phyloP scores from a whole-genome alignment of 2,329 filamentous ascomycete genomes.

The Pleomassaria siparia region DNA sequence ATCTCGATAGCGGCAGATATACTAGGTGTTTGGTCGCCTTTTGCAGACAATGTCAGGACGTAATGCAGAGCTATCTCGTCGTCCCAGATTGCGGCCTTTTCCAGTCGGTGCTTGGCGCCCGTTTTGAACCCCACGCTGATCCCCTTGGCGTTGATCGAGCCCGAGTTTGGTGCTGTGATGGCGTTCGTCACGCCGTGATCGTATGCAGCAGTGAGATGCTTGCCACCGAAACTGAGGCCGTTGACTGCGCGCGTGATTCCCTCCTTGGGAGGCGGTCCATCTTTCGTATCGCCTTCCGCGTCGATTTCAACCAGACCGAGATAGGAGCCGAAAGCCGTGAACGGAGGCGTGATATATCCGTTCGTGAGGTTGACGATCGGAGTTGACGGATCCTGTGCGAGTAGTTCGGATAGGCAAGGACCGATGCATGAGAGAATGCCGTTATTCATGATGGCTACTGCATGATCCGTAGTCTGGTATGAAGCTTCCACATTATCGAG shows the following conservation, averaged over 20 bases:
- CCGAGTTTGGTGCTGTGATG: slow-evolving; percentile 40
- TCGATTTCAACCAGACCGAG: slow-evolving; percentile 67
- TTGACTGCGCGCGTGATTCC: slow-evolving; percentile 60
- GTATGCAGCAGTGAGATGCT: slow-evolving; percentile 41
- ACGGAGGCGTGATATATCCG: slow-evolving; percentile 62
- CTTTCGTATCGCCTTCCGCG: slow-evolving; percentile 53
- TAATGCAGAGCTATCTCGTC: slow-evolving; percentile 46
- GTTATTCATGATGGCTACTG: slow-evolving; percentile 49
- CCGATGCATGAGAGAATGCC: slow-evolving; percentile 62
- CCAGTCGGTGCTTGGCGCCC: slow-evolving; percentile 35
- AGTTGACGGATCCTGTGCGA: slow-evolving; percentile 31
- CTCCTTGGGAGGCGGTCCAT: slow-evolving; percentile 52
- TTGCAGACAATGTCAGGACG: slow-evolving; percentile 54
- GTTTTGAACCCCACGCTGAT: slow-evolving; percentile 41
- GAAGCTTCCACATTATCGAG: too few species aligned
- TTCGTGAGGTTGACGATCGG: slow-evolving; percentile 54
- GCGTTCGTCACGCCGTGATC: slow-evolving; percentile 43
- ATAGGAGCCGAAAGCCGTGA: slow-evolving; percentile 62
- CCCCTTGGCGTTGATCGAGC: slow-evolving; percentile 38
- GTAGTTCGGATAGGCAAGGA: slow-evolving; percentile 51
- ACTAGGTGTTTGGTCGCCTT: slow-evolving; percentile 43
- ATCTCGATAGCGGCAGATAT: slow-evolving; percentile 55
- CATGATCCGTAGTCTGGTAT: slow-evolving; percentile 45
- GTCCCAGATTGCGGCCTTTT: slow-evolving; percentile 43
- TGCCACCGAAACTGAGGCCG: slow-evolving; percentile 45